phyloP scores from a whole-genome alignment of 1,139 yeast species.

The Magnusiomyces suaveolens region DNA sequence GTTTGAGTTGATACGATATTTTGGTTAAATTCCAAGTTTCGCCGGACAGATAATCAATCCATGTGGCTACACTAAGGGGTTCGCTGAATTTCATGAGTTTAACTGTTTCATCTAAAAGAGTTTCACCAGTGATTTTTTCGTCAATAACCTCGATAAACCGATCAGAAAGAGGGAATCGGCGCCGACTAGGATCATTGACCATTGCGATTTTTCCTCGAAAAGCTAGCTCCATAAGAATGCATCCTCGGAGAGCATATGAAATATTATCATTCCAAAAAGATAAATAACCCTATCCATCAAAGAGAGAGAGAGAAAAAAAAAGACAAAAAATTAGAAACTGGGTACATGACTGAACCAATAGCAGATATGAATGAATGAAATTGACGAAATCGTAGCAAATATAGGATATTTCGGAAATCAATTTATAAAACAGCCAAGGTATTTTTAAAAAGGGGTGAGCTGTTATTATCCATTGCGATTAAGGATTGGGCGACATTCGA shows the following conservation, averaged over 20 bases:
- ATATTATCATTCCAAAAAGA: constrained; percentile 98
- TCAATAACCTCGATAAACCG: constrained; percentile 81
- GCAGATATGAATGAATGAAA: too few species aligned
- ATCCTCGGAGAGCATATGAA: constrained; percentile 91
- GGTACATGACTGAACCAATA: too few species aligned
- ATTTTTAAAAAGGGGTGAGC: background rate
- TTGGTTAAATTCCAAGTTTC: constrained; percentile 97
- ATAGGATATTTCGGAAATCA: too few species aligned
- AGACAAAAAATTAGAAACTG: background rate
- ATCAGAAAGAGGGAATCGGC: constrained; percentile 79
- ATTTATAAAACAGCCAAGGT: too few species aligned
- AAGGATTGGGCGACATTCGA: too few species aligned
- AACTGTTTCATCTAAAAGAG: constrained; percentile 83
- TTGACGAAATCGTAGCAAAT: too few species aligned
- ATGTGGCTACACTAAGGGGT: constrained; percentile 70
- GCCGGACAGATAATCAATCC: constrained; percentile 88
- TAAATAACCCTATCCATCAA: constrained; percentile 50
- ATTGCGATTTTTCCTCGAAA: constrained; percentile 80
- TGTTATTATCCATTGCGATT: background rate
- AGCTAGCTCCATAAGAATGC: constrained; percentile 85
- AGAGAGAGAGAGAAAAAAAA: background rate
- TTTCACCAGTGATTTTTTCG: constrained; percentile 86
- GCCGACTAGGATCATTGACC: constrained; percentile 88
- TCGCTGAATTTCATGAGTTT: constrained; percentile 82
- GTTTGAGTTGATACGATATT: constrained; percentile 89